Evolutionary conservation across 306 rosid species (phyloP).

Genomic region (Citrullus mucosospermus): DNA sequence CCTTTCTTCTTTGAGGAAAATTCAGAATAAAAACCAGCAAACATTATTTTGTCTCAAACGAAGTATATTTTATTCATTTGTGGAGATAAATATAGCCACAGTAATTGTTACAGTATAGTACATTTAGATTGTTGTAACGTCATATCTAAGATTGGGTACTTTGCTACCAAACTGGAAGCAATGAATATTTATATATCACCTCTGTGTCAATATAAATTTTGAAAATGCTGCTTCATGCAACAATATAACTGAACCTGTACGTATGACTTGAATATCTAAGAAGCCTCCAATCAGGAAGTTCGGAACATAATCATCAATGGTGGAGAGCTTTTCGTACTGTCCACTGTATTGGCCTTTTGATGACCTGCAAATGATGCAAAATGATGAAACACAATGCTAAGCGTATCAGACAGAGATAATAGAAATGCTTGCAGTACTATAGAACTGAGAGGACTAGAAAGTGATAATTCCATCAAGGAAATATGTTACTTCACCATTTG

Average conservation of each 20-base stretch:
- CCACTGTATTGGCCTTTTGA: not conserved
- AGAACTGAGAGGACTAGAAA: not conserved
- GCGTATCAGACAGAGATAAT: not conserved
- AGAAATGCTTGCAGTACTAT: not conserved
- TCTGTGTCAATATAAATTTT: not conserved
- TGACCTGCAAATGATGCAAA: not conserved
- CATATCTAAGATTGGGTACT: not conserved
- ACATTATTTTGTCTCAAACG: not conserved
- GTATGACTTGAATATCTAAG: not conserved
- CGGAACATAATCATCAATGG: not conserved
- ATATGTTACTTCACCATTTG: not conserved
- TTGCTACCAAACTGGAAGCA: not conserved
- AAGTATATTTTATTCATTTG: not conserved
- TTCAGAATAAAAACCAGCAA: not conserved
- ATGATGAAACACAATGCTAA: not conserved
- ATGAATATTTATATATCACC: not conserved
- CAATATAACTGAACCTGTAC: not conserved
- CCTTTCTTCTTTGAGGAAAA: not conserved
- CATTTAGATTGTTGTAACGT: not conserved
- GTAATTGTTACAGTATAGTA: not conserved
- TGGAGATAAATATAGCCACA: not conserved
- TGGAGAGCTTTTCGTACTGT: not conserved
- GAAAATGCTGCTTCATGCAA: not conserved
- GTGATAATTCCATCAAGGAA: not conserved
- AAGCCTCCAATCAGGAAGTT: not conserved